phyloP scores from a whole-genome alignment of 2,329 filamentous ascomycete species.

The Diaporthe citriasiana region DNA sequence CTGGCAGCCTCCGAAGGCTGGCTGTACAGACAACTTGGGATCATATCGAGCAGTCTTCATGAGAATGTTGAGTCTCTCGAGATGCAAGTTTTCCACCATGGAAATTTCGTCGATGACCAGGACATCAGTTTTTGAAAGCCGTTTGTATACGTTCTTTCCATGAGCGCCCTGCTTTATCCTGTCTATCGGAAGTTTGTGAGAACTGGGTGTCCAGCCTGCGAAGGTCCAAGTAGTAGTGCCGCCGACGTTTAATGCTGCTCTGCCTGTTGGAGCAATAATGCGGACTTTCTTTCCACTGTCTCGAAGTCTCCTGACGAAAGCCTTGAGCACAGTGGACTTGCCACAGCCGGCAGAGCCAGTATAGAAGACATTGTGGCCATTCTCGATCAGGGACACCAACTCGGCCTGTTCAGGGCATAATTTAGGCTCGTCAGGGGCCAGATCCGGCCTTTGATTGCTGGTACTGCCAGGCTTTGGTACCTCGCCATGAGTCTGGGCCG shows the following conservation, averaged over 20 bases:
- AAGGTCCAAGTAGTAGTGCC: slow-evolving; percentile 71
- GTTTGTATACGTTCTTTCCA: slow-evolving; percentile 52
- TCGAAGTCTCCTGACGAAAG: slow-evolving; percentile 58
- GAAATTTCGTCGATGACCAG: slow-evolving; percentile 77
- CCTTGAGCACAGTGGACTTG: slow-evolving; percentile 69
- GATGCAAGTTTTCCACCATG: slow-evolving; percentile 71
- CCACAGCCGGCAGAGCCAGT: slow-evolving; percentile 74
- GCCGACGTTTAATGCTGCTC: slow-evolving; percentile 68
- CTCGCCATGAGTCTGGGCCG: not conserved
- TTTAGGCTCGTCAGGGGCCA: slow-evolving; percentile 44
- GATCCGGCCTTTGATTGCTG: not conserved
- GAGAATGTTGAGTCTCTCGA: slow-evolving; percentile 65
- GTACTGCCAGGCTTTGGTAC: not conserved
- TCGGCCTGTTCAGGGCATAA: slow-evolving; percentile 63
- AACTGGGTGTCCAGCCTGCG: slow-evolving; percentile 67
- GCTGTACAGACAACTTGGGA: slow-evolving; percentile 7
- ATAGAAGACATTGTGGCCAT: slow-evolving; percentile 72
- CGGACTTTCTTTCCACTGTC: slow-evolving; percentile 56
- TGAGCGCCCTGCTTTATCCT: slow-evolving; percentile 51
- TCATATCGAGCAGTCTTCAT: slow-evolving; percentile 56
- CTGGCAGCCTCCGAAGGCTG: slow-evolving; percentile 63
- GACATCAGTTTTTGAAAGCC: slow-evolving; percentile 63
- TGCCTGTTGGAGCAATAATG: slow-evolving; percentile 72
- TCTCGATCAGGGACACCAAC: slow-evolving; percentile 65
- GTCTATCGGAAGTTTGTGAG: slow-evolving; percentile 58